Base-by-base conservation (phyloP, 768 basidiomycete genomes). In the Chalciporus piperatus region DNA sequence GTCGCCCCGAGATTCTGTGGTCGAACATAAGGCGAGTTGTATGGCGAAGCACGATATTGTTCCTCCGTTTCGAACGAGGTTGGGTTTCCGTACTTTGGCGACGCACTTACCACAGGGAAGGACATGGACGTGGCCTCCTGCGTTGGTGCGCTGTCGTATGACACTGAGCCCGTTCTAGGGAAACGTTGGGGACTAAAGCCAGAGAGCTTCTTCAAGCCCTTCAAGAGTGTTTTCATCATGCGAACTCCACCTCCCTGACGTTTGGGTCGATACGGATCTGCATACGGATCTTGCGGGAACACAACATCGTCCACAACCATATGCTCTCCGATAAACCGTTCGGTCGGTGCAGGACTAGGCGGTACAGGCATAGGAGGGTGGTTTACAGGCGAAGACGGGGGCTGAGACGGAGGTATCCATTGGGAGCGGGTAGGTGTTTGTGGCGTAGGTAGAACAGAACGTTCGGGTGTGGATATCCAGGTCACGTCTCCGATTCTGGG, bases 161-260 rank as follows among this genome's bases (percentile, higher is more conserved):
- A 50, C n/a, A 37, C 35, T 16, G 35, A 37, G 10, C 45, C 38
- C 4, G 35, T 7, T 27, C 47, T 33, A 1, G 48, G 32, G n/a
- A 45, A 51, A 49, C 54, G 43, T 22, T 50, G 55, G n/a, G 47
- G 48, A 14, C 50, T 39, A 50, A 60, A 52, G 35, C 58, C 58
- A 41, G 65, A 59, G 20, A 64, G 56, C 45, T 65, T 69, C 54
- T 65, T 71, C 8, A 75, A 48, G 4, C 70, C 68, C 1, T 60
- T 59, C 47, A 74, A 69, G 17, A 75, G 51, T 1, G 67, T 64
- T 16, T 62, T 64, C 4, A 68, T 49, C 14, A 71, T 51, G 35
- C 61, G 50, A 6, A 20, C 52, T n/a, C 54, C 46, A 25, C 51
- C 23, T 27, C 47, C 37, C 30, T 33, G 56, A 17, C 45, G 56